phyloP scores from a whole-genome alignment of 73 alveolate genomes.

The Stentor roeselii region DNA sequence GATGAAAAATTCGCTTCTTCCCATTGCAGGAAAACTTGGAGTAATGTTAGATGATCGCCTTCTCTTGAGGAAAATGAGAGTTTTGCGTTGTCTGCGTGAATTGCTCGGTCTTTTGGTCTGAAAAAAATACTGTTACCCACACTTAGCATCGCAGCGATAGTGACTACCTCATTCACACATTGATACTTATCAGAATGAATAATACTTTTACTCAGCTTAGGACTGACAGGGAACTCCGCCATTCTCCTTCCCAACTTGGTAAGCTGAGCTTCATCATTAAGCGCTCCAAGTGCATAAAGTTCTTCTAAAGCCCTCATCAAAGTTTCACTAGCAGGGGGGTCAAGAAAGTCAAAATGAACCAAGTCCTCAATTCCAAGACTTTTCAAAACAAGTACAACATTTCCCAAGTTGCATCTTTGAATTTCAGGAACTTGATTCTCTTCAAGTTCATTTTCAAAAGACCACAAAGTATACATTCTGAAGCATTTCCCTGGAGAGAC shows the following conservation, averaged over 20 bases:
- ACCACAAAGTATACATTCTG: conserved; percentile 96
- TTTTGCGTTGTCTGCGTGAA: conserved; percentile 97
- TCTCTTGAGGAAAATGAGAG: conserved; percentile 94
- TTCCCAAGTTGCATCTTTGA: conserved; percentile 96
- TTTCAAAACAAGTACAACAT: conserved; percentile 96
- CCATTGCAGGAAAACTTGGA: conserved; percentile 97
- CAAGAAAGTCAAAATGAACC: conserved; percentile 98
- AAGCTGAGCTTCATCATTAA: conserved; percentile 98
- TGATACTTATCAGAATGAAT: conserved; percentile 86
- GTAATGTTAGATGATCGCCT: conserved; percentile 98
- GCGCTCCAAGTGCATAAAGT: conserved; percentile 99
- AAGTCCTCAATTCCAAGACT: conserved; percentile 97
- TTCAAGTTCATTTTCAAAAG: conserved; percentile 96
- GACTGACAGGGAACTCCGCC: conserved; percentile 99
- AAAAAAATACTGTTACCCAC: conserved; percentile 96
- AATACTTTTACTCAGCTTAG: conserved; percentile 87
- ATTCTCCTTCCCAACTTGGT: conserved; percentile 98
- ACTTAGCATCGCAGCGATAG: conserved; percentile 96
- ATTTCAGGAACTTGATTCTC: conserved; percentile 97
- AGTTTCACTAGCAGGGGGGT: conserved; percentile 94
- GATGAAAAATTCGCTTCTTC: conserved; percentile 92
- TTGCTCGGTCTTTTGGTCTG: conserved; percentile 86
- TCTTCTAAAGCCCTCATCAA: conserved; percentile 89
- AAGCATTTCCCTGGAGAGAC: conserved; percentile 99
- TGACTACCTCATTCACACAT: conserved; percentile 93